Conservation (phyloP, 345 rosid genomes). For the Lagerstroemia speciosa region DNA sequence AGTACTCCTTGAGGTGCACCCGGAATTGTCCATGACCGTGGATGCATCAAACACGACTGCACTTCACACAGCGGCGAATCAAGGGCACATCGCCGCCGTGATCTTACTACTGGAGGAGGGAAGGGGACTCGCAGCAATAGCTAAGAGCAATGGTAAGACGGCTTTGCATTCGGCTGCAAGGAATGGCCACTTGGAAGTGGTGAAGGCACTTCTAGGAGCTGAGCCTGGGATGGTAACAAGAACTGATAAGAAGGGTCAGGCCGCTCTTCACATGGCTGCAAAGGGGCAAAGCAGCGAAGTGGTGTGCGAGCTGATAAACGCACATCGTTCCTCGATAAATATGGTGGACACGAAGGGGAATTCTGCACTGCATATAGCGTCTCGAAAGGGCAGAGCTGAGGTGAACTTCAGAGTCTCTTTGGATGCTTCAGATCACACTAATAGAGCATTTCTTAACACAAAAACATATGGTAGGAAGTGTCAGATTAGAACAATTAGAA, state of each 20-base stretch:
- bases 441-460: not conserved
- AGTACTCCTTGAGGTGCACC: conserved; percentile 7
- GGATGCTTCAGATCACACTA: not conserved
- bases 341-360: conserved; percentile 11
- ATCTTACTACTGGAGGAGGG: conserved; percentile 6
- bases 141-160: conserved; percentile 11
- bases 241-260: conserved; percentile 12
- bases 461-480: too few species aligned
- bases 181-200: conserved; percentile 11
- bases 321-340: not conserved
- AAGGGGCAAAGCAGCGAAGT: conserved; percentile 8
- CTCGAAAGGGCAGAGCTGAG: conserved; percentile 10
- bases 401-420: not conserved
- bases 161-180: conserved; percentile 13
- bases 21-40: conserved; percentile 6
- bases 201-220: conserved; percentile 1
- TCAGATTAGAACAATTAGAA: too few species aligned
- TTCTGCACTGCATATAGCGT: conserved; percentile 11
- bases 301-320: conserved; percentile 9
- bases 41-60: conserved; percentile 11
- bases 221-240: conserved; percentile 3
- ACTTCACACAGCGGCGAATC: conserved; percentile 8
- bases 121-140: conserved; percentile 6
- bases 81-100: conserved; percentile 11
- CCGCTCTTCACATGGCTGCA: conserved; percentile 12